Evolutionary conservation across 2,329 filamentous ascomycete genomes (phyloP).

Genomic region (Colletotrichum sp.): DNA sequence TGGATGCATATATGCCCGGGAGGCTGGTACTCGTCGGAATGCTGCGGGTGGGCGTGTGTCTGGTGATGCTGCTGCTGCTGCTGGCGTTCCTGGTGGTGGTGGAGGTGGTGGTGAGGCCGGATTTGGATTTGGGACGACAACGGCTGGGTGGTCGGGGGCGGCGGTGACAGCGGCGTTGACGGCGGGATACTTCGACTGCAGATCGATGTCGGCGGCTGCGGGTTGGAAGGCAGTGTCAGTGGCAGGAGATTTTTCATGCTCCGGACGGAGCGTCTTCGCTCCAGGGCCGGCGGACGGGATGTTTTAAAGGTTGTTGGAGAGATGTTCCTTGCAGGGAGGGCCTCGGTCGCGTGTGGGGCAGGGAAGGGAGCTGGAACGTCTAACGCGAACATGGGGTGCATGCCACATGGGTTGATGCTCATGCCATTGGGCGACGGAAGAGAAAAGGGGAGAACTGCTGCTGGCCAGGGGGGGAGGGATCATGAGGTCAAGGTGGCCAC

Average conservation of each 20-base stretch:
- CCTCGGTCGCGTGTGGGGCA: slow-evolving; percentile 20
- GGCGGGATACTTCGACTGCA: background rate
- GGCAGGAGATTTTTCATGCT: slow-evolving; percentile 44
- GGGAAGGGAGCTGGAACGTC: slow-evolving; percentile 23
- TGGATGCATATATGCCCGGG: slow-evolving; percentile 5
- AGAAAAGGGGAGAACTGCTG: slow-evolving; percentile 8
- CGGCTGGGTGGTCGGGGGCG: background rate
- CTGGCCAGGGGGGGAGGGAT: background rate
- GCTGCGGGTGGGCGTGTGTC: background rate
- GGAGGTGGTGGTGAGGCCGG: background rate
- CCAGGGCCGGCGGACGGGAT: slow-evolving; percentile 21
- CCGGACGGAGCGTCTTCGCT: slow-evolving; percentile 38
- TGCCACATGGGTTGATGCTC: slow-evolving; percentile 19
- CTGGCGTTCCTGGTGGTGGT: background rate
- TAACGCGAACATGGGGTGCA: slow-evolving; percentile 24
- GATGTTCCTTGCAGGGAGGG: slow-evolving; percentile 21
- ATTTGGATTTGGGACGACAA: background rate
- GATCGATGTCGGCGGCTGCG: background rate
- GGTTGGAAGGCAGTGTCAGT: slow-evolving; percentile 34
- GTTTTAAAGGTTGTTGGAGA: slow-evolving; percentile 22
- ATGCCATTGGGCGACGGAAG: slow-evolving; percentile 19
- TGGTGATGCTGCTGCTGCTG: background rate
- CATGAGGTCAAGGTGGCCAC: slow-evolving; percentile 2
- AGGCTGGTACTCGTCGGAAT: background rate
- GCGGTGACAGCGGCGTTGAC: background rate